Evolutionary conservation across 2,329 filamentous ascomycete species (phyloP), one percentile per base, ranked within the genome.

Genomic region (Colletotrichum horii): DNA sequence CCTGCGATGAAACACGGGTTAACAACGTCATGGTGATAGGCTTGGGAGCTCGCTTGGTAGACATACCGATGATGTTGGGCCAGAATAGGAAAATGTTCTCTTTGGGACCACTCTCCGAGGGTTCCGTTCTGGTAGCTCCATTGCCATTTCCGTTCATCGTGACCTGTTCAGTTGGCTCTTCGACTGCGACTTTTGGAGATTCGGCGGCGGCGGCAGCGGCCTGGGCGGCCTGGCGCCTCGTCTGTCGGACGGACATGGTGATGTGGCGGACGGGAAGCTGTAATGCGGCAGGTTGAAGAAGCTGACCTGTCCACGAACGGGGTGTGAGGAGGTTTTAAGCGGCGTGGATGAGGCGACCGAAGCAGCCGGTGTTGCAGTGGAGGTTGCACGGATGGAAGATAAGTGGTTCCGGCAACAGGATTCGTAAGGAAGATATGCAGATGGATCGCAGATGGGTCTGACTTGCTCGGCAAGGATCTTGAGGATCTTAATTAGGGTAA

Each of bases 71-170:
- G 52, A 96, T 88, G 81, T 96, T 96, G 34, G 95, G 94, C 85
- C 91, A 93, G 85, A 96, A 96, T 36, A 96, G 84, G 79, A 96
- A 96, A 78, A 96, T 94, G 83, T 96, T 96, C 85, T 96, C 94
- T 56, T 85, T 82, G 12, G 85, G 82, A 64, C 84, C 78, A 65
- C 84, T 80, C 55, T 82, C 86, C 76, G 84, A 83, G 68, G 79
- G 80, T 76, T 82, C 81, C 76, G 83, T 71, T 28, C 80, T 78
- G 66, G 83, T 80, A 77, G 84, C 81, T 67, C 83, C 85, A 72
- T 84, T 82, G 70, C 87, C 86, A 78, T 89, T 90, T 76, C 87
- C 88, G 77, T 89, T 89, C 80, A 85, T 83, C 55, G 78, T 73
- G 38, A 78, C 74, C 58, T 76, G 76, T 30, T 72, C 73, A 26